phyloP scores from a whole-genome alignment of 73 alveolate species.

The Blepharisma japonicum region DNA sequence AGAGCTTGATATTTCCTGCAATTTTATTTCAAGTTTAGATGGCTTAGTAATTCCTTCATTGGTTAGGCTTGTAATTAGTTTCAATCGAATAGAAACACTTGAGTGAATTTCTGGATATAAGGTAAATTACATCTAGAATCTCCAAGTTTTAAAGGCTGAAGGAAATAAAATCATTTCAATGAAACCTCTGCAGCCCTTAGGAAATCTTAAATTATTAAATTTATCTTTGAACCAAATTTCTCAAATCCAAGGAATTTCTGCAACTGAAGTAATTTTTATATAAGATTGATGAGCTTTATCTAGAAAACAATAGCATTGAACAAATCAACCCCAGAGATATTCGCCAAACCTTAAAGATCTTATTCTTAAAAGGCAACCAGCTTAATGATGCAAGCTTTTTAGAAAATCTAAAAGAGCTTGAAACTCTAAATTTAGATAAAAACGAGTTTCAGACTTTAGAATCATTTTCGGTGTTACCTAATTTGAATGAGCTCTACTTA shows the following conservation, averaged over 20 bases:
- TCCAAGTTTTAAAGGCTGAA: conserved; percentile 14
- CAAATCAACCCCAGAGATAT: conserved; percentile 1
- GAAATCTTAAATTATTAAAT: not conserved
- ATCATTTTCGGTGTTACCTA: not conserved
- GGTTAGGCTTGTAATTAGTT: not conserved
- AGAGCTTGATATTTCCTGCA: conserved; percentile 21
- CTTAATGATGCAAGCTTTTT: not conserved
- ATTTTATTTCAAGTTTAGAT: not conserved
- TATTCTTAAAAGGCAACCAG: not conserved
- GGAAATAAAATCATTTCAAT: not conserved
- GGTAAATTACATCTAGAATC: not conserved
- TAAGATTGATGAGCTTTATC: conserved; percentile 13
- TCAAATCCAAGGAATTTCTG: not conserved
- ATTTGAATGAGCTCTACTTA: not conserved
- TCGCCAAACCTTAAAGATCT: not conserved
- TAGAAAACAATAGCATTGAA: not conserved
- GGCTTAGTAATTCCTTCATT: not conserved
- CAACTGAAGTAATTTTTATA: not conserved
- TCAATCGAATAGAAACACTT: not conserved
- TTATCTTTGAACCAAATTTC: not conserved
- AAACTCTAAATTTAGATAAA: not conserved
- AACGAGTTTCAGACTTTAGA: not conserved
- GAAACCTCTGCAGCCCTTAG: not conserved
- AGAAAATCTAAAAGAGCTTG: not conserved
- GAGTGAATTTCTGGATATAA: not conserved